Base-by-base conservation (phyloP, 2,329 filamentous ascomycete genomes). In the Cercospora beticola region DNA sequence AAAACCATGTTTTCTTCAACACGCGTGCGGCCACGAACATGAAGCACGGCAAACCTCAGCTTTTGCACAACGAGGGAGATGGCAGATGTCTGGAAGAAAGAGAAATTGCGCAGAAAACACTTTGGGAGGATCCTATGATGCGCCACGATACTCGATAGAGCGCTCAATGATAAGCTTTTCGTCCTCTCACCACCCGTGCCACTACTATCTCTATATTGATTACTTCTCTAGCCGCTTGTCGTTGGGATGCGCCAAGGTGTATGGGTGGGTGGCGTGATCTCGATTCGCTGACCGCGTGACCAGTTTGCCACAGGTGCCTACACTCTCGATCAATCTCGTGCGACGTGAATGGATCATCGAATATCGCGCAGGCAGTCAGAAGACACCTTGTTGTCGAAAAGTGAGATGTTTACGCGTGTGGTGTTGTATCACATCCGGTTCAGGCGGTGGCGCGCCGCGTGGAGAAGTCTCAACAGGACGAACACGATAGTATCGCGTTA, bases 61-160 rank as follows among this genome's bases (percentile, higher is more conserved):
- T n/a, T 21, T 16, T 33, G 54, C 26, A n/a, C 30, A 21, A 58
- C 23, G 54, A 52, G 46, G 18, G 21, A 52, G 18, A 52, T 12
- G 46, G 46, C 21, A 7, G 21, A 52, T 23, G 46, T 64, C 62
- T 64, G 62, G 12, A 64, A 64, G 62, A 64, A 64, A 36, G 49
- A 64, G 40, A 63, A 64, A 64, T 58, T 52, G 31, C 21, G 16
- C 18, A 18, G n/a, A 64, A 64, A 64, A 57, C 5, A 16, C 9
- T 46, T 64, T 18, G 40, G 52, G 62, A 64, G 62, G 62, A 58
- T 18, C 3, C 16, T 23, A 9, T 12, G n/a, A 33, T 21, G 18
- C 49, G 52, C 62, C n/a, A 36, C n/a, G 62, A 23, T 64, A 52
- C 46, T 52, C n/a, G 12, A 18, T 36, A 56, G 28, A 58, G 52